Percentiles rank a stretch among this genome's conserved stretches.
Evolutionary conservation across 2,329 filamentous ascomycete genomes (phyloP).

Genomic region (Xylaria sp.): DNA sequence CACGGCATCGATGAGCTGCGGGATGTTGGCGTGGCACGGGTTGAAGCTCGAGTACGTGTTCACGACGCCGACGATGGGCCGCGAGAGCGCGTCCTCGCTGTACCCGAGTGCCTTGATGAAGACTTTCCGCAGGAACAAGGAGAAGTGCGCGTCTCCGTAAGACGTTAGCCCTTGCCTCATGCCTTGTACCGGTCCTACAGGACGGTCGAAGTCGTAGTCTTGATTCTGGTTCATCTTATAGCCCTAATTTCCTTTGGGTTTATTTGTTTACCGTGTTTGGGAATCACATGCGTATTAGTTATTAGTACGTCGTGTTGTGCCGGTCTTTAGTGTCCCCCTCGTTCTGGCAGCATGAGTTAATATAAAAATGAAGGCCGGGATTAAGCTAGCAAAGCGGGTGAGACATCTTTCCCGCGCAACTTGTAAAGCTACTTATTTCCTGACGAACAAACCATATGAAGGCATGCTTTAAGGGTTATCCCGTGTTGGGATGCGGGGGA

Average conservation of each 20-base stretch:
- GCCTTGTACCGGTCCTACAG: conserved; percentile 62
- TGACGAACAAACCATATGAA: not conserved
- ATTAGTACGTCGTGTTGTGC: not conserved
- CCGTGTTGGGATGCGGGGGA: conserved; percentile 28
- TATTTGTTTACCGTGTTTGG: not conserved
- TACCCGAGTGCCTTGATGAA: conserved; percentile 83
- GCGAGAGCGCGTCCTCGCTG: conserved; percentile 74
- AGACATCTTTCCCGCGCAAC: not conserved
- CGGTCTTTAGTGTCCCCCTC: not conserved
- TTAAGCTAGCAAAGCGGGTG: too few species aligned
- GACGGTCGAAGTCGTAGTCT: conserved; percentile 71
- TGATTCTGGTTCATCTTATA: conserved; percentile 28
- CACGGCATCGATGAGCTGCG: conserved; percentile 76
- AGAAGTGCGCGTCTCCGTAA: conserved; percentile 81
- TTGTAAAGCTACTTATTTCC: not conserved
- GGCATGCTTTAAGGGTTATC: not conserved
- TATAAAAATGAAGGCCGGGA: not conserved
- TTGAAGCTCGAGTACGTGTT: conserved; percentile 81
- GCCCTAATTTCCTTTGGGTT: not conserved
- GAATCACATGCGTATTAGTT: not conserved
- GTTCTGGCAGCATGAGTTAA: not conserved
- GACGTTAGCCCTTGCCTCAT: conserved; percentile 73
- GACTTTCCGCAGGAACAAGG: conserved; percentile 77
- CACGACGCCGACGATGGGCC: conserved; percentile 79
- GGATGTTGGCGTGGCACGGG: conserved; percentile 78